Conservation (phyloP, 768 basidiomycete species). For the Pulveroboletus sp. region DNA sequence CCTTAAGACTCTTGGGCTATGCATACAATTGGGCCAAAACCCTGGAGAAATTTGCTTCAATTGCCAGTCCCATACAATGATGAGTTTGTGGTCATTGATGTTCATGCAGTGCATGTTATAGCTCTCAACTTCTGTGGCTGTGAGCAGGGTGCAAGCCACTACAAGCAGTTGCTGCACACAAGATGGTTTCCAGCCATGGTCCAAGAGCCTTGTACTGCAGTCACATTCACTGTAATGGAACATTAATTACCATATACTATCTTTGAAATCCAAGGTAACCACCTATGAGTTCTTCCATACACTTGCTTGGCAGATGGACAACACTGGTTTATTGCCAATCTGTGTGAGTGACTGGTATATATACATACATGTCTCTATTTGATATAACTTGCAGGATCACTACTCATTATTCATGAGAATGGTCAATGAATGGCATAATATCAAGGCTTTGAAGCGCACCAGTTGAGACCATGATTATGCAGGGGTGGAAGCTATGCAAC, state of each 20-base stretch:
- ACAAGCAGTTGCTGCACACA: not conserved
- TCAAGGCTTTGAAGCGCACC: conserved; percentile 13
- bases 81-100: not conserved
- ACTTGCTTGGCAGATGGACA: not conserved
- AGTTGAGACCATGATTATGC: not conserved
- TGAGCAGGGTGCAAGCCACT: not conserved
- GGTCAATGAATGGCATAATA: conserved; percentile 19
- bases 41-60: not conserved
- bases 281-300: not conserved
- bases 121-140: no score
- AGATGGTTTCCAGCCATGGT: not conserved
- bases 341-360: not conserved
- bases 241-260: not conserved
- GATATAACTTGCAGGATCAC: conserved; percentile 1
- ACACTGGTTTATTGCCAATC: not conserved
- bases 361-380: not conserved
- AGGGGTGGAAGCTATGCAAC: no score
- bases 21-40: not conserved
- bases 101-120: not conserved
- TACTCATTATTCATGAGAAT: conserved; percentile 15
- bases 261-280: not conserved
- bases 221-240: not conserved
- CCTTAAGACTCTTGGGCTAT: not conserved
- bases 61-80: not conserved
- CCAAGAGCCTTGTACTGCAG: not conserved